Base-by-base conservation (phyloP, 306 rosid genomes). In the Chamaecrista fasciculata region DNA sequence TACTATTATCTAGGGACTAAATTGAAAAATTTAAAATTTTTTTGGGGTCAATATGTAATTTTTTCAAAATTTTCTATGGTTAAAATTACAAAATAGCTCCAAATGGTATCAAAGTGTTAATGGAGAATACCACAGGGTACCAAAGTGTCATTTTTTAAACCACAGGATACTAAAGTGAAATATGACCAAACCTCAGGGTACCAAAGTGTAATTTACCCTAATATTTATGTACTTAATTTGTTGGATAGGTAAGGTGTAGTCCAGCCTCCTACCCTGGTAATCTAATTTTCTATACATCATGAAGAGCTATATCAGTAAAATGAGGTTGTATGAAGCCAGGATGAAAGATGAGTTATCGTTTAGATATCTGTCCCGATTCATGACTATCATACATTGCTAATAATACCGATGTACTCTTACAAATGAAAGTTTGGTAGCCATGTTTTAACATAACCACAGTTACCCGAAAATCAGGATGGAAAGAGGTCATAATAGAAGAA, bases 401-500 rank as follows among this genome's bases (percentile, higher is more conserved):
- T 6, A 23, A 51, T 6, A 28, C 36, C 20, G 46, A 42, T 47
- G 46, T 29, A 53, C 52, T 12, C 5, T 29, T 43, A 61, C 55
- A 66, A 20, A 36, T 31, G 59, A 56, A 66, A 67, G 62, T 63
- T 70, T 52, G 48, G 19, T 44, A 60, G 67, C 28, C 42, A 73
- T 64, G 62, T 21, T 49, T 72, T 55, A 15, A 73, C 29, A 33
- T 56, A 33, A 60, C 48, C 49, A 21, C 36, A 72, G 67, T 25
- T 59, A 56, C 61, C 28, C 53, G 49, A 65, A 67, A 48, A 20
- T 36, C 62, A 63, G 58, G 58, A 67, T 65, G 34, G 36, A 24
- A 42, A 50, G 71, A 69, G 53, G 51, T 57, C 74, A 58, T 4
- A 39, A 55, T 53, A 51, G 26, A 52, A 59, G 69, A 74, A 69